Base-by-base conservation (phyloP, 1,284 basidiomycete species). In the Apiotrichum brassicae region DNA sequence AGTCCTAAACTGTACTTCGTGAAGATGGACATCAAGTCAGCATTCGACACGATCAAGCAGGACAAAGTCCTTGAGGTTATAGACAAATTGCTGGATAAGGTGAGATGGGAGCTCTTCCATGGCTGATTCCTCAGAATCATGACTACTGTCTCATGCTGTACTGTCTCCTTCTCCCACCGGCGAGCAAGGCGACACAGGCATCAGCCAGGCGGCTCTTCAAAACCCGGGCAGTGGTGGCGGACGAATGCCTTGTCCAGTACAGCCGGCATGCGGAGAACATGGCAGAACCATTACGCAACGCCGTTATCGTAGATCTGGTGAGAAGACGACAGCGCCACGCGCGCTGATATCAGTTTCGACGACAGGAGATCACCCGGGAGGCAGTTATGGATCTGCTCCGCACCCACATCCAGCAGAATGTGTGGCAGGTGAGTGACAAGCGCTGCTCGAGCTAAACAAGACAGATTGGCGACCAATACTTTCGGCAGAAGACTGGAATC, bases 31-130 rank as follows among this genome's bases (percentile, higher is more conserved):
- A 89, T 98, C 14, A 84, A 86, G 54, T 85, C 91, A 1, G 95
- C 92, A 54, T 99, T 97, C 75, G 95, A 99, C 71, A 91, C 87
- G 0, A 97, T 98, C 56, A 84, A 92, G 37, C 95, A 98, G 68
- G 78, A 79, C 20, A 92, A 86, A 63, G 73, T 98, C 41, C 72
- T 98, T 14, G 75, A 80, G 30, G 89, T 98, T 25, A 71, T 97
- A 33, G 78, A 80, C 20, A 73, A 81, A 1, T 65, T 93, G 8
- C 77, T 95, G 28, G 82, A 82, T 2, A 81, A 87, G 76, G 89
- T 87, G 60, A 49, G 64, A 43, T n/a, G n/a, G n/a, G n/a, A n/a
- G n/a, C n/a, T n/a, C n/a, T n/a, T n/a, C n/a, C n/a, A n/a, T n/a
- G n/a, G n/a, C n/a, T n/a, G n/a, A n/a, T n/a, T n/a, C n/a, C n/a